phyloP scores from a whole-genome alignment of 306 rosid species.

The Cicer judaicum region DNA sequence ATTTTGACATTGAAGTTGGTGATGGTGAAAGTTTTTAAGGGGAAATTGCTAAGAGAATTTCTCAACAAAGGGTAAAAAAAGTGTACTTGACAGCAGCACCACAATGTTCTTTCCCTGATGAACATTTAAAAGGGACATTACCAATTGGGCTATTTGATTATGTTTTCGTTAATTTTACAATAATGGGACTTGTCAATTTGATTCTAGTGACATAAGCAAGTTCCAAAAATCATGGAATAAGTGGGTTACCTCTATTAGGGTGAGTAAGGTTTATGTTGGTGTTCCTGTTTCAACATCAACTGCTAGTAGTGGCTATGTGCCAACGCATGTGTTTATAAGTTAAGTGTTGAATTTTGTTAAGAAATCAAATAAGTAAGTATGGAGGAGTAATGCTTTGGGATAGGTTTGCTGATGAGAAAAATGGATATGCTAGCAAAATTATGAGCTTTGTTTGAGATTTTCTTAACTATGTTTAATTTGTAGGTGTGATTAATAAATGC shows the following conservation, averaged over 20 bases:
- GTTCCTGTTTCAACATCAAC: slow-evolving; percentile 40
- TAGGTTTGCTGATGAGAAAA: slow-evolving; percentile 24
- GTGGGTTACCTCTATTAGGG: slow-evolving; percentile 40
- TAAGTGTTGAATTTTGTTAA: slow-evolving; percentile 48
- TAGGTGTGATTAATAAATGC: not conserved
- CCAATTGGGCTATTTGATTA: slow-evolving; percentile 58
- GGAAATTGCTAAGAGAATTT: slow-evolving; percentile 37
- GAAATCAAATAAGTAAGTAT: slow-evolving; percentile 31
- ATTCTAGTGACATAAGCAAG: not conserved
- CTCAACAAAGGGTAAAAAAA: slow-evolving; percentile 22
- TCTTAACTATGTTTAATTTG: not conserved
- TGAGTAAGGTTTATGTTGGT: slow-evolving; percentile 44
- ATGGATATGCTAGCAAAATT: slow-evolving; percentile 23
- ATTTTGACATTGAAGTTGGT: slow-evolving; percentile 66
- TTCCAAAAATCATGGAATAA: slow-evolving; percentile 41
- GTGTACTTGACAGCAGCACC: slow-evolving; percentile 64
- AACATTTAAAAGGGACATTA: slow-evolving; percentile 44
- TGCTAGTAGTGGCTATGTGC: slow-evolving; percentile 44
- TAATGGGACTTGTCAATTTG: slow-evolving; percentile 45
- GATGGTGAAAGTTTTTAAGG: slow-evolving; percentile 37
- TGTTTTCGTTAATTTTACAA: slow-evolving; percentile 63
- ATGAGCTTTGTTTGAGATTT: slow-evolving; percentile 13
- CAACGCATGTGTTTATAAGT: not conserved
- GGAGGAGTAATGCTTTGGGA: slow-evolving; percentile 51
- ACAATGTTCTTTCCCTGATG: slow-evolving; percentile 69